These are phyloP conservation scores for Puccinia hordei DNA, from an alignment of 1,284 basidiomycete species.

Conservation along the genomic window DNA sequence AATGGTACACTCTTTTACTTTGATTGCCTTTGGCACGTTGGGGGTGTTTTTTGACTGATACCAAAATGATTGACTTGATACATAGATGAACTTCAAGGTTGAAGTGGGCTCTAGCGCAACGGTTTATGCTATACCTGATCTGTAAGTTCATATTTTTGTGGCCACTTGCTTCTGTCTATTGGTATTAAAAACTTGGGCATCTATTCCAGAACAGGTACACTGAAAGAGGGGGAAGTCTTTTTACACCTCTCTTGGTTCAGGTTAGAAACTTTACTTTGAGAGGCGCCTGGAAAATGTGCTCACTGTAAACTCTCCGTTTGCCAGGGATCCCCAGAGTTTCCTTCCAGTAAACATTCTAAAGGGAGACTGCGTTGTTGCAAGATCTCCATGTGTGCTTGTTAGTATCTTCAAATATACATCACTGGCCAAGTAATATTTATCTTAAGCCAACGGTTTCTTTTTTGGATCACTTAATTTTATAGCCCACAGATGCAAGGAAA, in stretches of 20 bases:
- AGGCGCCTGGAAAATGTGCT: neutral
- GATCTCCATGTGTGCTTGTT: constrained; percentile 46
- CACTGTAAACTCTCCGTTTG: neutral
- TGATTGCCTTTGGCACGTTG: neutral
- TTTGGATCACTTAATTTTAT: neutral
- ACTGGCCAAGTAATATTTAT: neutral
- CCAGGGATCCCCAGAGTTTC: constrained; percentile 23
- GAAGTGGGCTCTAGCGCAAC: constrained; percentile 22
- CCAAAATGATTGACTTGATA: neutral
- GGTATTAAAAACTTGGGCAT: neutral
- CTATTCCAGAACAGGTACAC: constrained; percentile 36
- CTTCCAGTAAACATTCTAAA: constrained; percentile 35
- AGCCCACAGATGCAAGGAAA: constrained; percentile 46
- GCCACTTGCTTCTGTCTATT: too few species aligned
- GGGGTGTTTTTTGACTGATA: neutral
- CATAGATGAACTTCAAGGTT: constrained; percentile 44
- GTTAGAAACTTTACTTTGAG: constrained; percentile 5
- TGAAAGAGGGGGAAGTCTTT: constrained; percentile 46
- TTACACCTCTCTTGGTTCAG: constrained; percentile 43
- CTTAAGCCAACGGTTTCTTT: neutral
- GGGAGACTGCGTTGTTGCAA: constrained; percentile 30
- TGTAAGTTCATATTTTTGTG: constrained; percentile 12
- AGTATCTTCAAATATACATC: neutral
- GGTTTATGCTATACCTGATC: constrained; percentile 47
- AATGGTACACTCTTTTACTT: constrained; percentile 26